phyloP scores from a whole-genome alignment of 129 eudicot species.

The Mikania micrantha region DNA sequence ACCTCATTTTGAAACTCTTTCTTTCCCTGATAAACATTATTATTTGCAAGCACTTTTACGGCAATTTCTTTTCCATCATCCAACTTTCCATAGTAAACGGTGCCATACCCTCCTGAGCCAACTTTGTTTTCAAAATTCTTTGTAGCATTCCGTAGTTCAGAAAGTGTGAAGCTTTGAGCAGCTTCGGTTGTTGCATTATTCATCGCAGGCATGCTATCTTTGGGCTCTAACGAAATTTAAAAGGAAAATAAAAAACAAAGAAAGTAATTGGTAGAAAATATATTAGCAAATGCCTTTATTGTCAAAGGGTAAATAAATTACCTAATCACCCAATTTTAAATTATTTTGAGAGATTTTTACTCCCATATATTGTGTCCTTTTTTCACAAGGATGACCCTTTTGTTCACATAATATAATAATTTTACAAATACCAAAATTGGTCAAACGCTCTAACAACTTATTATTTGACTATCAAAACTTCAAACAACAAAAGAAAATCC shows the following conservation, averaged over 20 bases:
- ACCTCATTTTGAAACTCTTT: constrained; percentile 96
- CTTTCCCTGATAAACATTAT: constrained; percentile 86
- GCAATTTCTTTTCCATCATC: constrained; percentile 89
- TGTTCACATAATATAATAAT: neutral
- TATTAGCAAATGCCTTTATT: neutral
- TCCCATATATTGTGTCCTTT: neutral
- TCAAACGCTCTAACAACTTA: neutral
- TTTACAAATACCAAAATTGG: neutral
- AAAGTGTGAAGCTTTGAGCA: constrained; percentile 74
- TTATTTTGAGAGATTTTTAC: neutral
- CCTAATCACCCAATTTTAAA: neutral
- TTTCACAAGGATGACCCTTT: neutral
- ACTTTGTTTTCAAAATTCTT: constrained; percentile 74
- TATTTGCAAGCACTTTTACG: constrained; percentile 69
- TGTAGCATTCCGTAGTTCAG: constrained; percentile 75
- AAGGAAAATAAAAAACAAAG: neutral
- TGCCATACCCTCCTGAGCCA: constrained; percentile 98
- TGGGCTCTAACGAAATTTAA: constrained; percentile 28
- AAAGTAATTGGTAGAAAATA: neutral
- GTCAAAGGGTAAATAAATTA: neutral
- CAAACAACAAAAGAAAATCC: neutral
- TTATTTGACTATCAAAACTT: neutral
- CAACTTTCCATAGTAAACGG: constrained; percentile 78
- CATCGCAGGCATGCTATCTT: constrained; percentile 37
- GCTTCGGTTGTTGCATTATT: constrained; percentile 63